phyloP scores from a whole-genome alignment of 2,329 filamentous ascomycete genomes.

The Apiospora kogelbergensis region DNA sequence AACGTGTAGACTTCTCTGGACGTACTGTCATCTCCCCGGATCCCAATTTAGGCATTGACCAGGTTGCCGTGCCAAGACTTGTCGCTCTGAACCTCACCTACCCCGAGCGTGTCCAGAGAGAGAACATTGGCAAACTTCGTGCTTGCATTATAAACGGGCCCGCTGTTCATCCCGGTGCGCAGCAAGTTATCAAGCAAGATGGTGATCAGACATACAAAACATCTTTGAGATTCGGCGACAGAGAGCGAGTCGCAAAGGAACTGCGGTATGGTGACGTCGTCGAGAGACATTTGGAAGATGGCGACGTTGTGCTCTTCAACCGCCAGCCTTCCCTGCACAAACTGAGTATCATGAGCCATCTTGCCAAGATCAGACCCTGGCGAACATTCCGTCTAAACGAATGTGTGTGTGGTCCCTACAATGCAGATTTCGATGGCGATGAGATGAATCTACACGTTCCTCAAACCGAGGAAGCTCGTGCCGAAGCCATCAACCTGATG shows the following conservation, averaged over 20 bases:
- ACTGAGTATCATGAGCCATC: slow-evolving; percentile 95
- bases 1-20: slow-evolving; percentile 97
- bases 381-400: slow-evolving; percentile 96
- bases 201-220: slow-evolving; percentile 61
- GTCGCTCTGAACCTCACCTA: slow-evolving; percentile 98
- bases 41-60: slow-evolving; percentile 88
- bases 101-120: slow-evolving; percentile 80
- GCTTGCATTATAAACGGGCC: slow-evolving; percentile 74
- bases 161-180: slow-evolving; percentile 82
- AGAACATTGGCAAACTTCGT: slow-evolving; percentile 82
- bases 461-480: slow-evolving; percentile 93
- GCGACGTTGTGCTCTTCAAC: slow-evolving; percentile 96
- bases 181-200: slow-evolving; percentile 72
- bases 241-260: slow-evolving; percentile 68
- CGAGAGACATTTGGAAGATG: slow-evolving; percentile 91
- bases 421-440: slow-evolving; percentile 97
- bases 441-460: slow-evolving; percentile 99
- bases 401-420: slow-evolving; percentile 97
- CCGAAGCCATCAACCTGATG: slow-evolving; percentile 95
- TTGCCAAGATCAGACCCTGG: slow-evolving; percentile 90
- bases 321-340: slow-evolving; percentile 97
- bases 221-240: slow-evolving; percentile 73
- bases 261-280: slow-evolving; percentile 84
- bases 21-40: slow-evolving; percentile 97
- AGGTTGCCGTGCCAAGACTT: slow-evolving; percentile 86